phyloP scores from a whole-genome alignment of 495 filamentous ascomycete genomes.

The Podospora pseudopauciseta region DNA sequence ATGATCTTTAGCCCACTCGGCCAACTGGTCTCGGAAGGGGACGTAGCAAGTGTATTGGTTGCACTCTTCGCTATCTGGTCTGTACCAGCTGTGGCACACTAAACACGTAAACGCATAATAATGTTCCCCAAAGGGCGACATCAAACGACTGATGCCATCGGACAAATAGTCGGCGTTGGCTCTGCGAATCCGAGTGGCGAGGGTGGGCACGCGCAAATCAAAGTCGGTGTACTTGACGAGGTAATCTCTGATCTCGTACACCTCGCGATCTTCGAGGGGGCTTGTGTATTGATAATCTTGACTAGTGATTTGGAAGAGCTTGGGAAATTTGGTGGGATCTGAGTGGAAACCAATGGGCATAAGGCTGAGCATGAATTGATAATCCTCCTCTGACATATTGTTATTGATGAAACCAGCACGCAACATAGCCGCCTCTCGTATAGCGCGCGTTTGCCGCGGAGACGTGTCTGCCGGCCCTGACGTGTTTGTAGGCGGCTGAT shows the following conservation, averaged over 20 bases:
- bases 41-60: neutral
- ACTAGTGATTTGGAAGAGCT: neutral
- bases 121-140: too few relatives aligned
- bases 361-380: too few relatives aligned
- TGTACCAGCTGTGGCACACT: neutral
- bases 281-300: neutral
- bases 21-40: neutral
- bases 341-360: neutral
- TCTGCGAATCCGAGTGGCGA: neutral
- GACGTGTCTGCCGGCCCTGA: too few relatives aligned
- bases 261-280: neutral
- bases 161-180: neutral
- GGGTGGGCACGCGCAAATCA: neutral
- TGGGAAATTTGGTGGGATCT: neutral
- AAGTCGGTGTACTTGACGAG: neutral
- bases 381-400: too few relatives aligned
- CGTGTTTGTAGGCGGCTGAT: too few relatives aligned
- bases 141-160: neutral
- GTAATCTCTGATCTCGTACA: neutral
- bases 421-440: too few relatives aligned
- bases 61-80: neutral
- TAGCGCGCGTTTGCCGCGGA: too few relatives aligned
- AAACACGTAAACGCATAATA: neutral
- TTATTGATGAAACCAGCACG: too few relatives aligned
- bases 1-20: neutral